A percentile compares a stretch with the other conserved stretches of the same genome.
Conservation (phyloP, 331 rosid genomes). For the Rosa hybrid region DNA sequence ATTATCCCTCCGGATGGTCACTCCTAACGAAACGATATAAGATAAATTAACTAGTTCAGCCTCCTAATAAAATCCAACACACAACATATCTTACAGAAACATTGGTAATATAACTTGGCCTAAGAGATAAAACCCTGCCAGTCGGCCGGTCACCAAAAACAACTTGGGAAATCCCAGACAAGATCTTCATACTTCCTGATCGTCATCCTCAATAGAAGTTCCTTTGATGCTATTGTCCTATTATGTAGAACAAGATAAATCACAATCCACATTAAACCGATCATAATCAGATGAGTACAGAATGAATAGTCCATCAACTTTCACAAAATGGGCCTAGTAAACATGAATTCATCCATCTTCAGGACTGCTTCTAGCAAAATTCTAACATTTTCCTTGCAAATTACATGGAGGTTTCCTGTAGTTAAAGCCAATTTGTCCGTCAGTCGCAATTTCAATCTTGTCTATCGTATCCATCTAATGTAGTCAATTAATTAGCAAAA, state of each 20-base stretch:
- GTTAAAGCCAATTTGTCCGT: not conserved
- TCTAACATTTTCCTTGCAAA: not conserved
- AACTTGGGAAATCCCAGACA: not conserved
- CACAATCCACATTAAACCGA: not conserved
- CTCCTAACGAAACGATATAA: not conserved
- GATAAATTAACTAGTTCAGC: not conserved
- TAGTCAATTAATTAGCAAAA: not conserved
- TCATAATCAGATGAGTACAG: not conserved
- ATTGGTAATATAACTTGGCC: not conserved
- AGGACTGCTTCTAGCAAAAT: not conserved
- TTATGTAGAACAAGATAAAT: not conserved
- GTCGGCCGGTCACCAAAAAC: not conserved
- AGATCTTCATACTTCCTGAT: not conserved
- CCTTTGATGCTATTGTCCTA: not conserved
- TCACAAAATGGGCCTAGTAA: not conserved
- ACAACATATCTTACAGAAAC: not conserved
- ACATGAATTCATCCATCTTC: not conserved
- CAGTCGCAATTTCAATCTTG: too few species aligned
- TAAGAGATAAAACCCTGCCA: not conserved
- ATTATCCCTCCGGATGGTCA: not conserved
- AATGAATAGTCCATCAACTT: not conserved
- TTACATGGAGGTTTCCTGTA: not conserved
- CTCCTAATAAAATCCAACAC: not conserved
- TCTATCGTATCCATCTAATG: not conserved
- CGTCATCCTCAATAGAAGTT: not conserved